Evolutionary conservation across 2,329 filamentous ascomycete species (phyloP).

Genomic region (Penicillium sp.): DNA sequence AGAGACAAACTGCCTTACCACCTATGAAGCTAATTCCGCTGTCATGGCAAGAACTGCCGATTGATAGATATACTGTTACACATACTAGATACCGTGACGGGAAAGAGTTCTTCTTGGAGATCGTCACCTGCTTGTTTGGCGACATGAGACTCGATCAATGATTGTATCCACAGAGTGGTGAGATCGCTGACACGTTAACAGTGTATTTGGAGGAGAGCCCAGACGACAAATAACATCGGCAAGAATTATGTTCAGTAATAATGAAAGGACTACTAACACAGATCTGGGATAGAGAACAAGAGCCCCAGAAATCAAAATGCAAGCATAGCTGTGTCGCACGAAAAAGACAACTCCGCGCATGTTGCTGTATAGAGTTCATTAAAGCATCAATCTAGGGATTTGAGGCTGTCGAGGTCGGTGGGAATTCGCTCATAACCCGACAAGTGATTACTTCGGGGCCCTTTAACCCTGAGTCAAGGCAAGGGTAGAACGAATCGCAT

Average conservation of each 20-base stretch:
- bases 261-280: constrained; percentile 9
- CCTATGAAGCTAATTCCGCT: neutral
- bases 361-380: constrained; percentile 5
- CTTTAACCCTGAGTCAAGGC: neutral
- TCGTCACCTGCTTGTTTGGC: neutral
- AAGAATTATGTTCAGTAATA: constrained; percentile 17
- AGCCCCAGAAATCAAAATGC: neutral
- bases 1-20: neutral
- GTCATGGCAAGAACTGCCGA: neutral
- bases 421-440: neutral
- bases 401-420: neutral
- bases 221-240: neutral
- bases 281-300: neutral
- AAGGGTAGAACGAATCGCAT: neutral
- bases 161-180: neutral
- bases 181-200: neutral
- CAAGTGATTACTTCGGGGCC: neutral
- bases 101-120: neutral
- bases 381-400: constrained; percentile 6
- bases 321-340: neutral
- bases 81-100: neutral
- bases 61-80: neutral
- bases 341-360: neutral
- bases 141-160: neutral
- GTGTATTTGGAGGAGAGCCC: neutral